Evolutionary conservation across 192 early-diverging fungal species (phyloP).

Genomic region (Fimicolochytrium jonesii): DNA sequence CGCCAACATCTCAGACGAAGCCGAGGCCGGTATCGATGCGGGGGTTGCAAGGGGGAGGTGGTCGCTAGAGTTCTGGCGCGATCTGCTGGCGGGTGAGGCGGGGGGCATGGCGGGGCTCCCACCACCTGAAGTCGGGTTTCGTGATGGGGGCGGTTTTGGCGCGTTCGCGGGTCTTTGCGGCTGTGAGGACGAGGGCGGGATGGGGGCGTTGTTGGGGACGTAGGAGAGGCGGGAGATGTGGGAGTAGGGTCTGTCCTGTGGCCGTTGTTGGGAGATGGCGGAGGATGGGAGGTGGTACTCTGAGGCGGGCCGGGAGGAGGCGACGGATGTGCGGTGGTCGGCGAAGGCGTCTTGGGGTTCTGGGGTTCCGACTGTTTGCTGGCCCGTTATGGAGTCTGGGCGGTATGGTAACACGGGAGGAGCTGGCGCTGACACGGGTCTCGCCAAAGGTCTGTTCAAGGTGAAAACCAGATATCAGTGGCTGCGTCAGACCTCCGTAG

Average conservation of each 20-base stretch:
- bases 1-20: constrained; percentile 20
- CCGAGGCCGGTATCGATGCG: too few species aligned
- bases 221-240: constrained; percentile 16
- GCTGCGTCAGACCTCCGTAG: background rate
- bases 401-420: background rate
- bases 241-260: constrained; percentile 17
- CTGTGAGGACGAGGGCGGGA: too few species aligned
- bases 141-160: too few species aligned
- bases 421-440: background rate
- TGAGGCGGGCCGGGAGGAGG: background rate
- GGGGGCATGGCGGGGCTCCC: too few species aligned
- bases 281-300: constrained; percentile 1
- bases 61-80: too few species aligned
- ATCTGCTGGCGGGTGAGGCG: background rate
- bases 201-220: constrained; percentile 13
- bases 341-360: too few species aligned
- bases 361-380: too few species aligned
- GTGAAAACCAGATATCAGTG: too few species aligned
- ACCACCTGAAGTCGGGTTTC: too few species aligned
- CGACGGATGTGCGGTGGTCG: too few species aligned
- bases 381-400: background rate
- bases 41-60: too few species aligned
- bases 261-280: constrained; percentile 12
- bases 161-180: too few species aligned
- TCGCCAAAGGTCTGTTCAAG: background rate